Base-by-base conservation (phyloP, 2,329 filamentous ascomycete genomes). In the Helotiales sp. region DNA sequence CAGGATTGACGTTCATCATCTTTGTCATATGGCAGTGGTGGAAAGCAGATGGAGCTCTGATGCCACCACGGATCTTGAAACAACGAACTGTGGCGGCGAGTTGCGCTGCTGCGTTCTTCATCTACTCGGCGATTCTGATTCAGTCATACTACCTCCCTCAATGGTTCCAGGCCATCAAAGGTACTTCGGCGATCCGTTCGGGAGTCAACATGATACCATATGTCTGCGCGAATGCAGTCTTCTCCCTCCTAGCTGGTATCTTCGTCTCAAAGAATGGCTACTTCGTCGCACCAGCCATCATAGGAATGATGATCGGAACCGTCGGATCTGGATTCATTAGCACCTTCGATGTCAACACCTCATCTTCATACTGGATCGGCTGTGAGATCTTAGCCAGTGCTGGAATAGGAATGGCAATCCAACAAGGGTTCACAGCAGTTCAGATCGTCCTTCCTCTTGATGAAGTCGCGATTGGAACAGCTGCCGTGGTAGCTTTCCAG, bases 41-140 rank as follows among this genome's bases (percentile, higher is more conserved):
- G 44, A 72, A 74, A 54, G 77, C 75, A 2, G 75, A 77, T n/a
- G 66, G 71, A 2, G 79, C 81, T 24, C 78, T 82, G 72, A 72
- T 84, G 6, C 76, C 78, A 0, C 70, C 70, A 6, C 69, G 71
- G 8, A 72, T 77, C 55, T 30, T 76, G 29, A 65, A 58, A 17
- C 68, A 75, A 25, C 69, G 75, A 13, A 72, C 64, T 24, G 69
- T 77, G 2, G 64, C 63, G 6, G 67, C 63, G 8, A 30, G 70
- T 3, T 66, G 69, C 22, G 54, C 61, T 30, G 58, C 62, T 31
- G 64, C 62, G 2, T 69, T 70, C 57, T 64, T 55, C 30, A 61
- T 58, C 9, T 67, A 75, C 36, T 50, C 49, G 5, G 54, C 63
- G 1, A 57, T 63, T 10, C 49, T 77, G 42, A 74, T 75, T 55